Evolutionary conservation across 2,329 filamentous ascomycete species (phyloP).

Genomic region (Colletotrichum lupini): DNA sequence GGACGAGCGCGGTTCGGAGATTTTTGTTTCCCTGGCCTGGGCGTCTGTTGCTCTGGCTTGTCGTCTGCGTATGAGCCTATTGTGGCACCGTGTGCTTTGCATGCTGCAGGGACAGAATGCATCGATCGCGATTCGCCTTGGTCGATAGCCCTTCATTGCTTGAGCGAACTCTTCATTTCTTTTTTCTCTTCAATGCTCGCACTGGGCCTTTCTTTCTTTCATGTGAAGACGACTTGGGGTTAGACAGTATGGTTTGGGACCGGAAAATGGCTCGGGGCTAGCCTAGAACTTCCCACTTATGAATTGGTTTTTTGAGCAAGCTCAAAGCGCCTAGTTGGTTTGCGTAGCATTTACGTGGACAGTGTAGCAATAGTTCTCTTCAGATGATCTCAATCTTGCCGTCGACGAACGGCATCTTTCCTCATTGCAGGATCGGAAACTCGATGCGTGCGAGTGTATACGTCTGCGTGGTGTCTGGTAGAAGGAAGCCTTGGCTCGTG

Average conservation of each 20-base stretch:
- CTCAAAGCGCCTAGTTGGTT: background rate
- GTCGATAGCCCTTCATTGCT: background rate
- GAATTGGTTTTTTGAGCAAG: background rate
- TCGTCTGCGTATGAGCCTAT: background rate
- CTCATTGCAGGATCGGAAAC: background rate
- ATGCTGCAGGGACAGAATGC: background rate
- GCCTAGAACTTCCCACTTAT: background rate
- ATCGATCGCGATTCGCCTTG: background rate
- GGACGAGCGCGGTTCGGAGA: background rate
- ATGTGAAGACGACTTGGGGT: background rate
- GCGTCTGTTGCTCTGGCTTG: background rate
- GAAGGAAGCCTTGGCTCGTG: background rate
- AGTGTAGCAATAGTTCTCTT: conserved; percentile 20
- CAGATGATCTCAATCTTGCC: conserved; percentile 14
- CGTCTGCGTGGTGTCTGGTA: background rate
- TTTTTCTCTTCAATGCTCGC: conserved; percentile 17
- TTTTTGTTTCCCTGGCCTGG: background rate
- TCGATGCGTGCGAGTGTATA: background rate
- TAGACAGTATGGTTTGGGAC: background rate
- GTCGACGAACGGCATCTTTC: background rate
- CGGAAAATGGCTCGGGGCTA: background rate
- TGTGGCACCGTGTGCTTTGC: background rate
- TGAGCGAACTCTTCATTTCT: background rate
- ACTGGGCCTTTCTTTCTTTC: background rate
- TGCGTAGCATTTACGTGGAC: background rate